Conservation (phyloP, 345 rosid genomes). For the Psidium friedrichsthalianum region DNA sequence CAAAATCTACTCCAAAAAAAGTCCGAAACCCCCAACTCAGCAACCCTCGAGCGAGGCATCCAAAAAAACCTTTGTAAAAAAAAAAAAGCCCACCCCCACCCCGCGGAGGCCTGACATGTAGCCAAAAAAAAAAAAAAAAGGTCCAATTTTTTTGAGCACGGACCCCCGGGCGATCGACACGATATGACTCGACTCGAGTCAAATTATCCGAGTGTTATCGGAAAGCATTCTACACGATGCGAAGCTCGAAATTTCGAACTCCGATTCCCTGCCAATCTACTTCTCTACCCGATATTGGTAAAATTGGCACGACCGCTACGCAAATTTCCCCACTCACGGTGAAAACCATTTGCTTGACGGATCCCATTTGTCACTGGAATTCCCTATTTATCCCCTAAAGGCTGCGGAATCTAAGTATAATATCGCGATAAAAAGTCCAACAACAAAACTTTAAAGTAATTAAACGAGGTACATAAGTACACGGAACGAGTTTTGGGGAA, state of each 20-base stretch:
- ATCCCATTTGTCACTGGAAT: neutral
- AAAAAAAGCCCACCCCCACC: too few species aligned
- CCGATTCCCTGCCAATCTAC: neutral
- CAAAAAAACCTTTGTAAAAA: too few species aligned
- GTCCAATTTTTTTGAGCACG: neutral
- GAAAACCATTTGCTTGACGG: neutral
- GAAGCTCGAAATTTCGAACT: neutral
- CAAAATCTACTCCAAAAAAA: too few species aligned
- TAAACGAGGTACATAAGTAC: neutral
- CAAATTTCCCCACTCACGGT: neutral
- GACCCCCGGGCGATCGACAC: accelerated
- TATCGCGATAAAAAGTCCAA: too few species aligned
- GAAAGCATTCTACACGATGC: neutral
- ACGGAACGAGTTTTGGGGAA: neutral
- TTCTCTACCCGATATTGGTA: neutral
- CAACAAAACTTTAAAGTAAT: too few species aligned
- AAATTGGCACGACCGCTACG: neutral
- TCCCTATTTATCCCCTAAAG: neutral
- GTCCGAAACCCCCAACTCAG: too few species aligned
- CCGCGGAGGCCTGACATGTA: too few species aligned
- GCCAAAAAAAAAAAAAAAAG: too few species aligned
- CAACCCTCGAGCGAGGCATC: too few species aligned
- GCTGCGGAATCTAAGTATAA: neutral
- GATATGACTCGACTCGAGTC: neutral
- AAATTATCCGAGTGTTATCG: too few species aligned